Base-by-base conservation (phyloP, 164 flowering plant genomes). In the Vitis cinerea region DNA sequence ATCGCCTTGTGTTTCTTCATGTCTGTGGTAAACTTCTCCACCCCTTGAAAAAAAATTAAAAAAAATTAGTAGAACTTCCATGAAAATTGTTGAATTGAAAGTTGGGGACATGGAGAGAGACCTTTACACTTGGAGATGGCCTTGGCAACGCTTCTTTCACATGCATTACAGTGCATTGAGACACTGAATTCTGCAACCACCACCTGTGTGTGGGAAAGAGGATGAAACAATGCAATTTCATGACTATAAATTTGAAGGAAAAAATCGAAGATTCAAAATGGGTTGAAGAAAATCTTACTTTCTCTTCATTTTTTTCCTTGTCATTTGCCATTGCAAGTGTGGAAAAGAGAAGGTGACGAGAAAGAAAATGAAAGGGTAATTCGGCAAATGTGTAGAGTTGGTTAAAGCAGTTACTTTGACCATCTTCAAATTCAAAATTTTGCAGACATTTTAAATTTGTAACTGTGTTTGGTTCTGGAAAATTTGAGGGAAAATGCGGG, bases 91-190 rank as follows among this genome's bases (percentile, higher is more conserved):
- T 17, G 14, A 47, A 16, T 9, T 31, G 60, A 70, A 49, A 44
- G 44, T 27, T 44, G 52, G 52, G 30, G 55, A 62, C 49, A 59
- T 8, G 27, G 57, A 8, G 29, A 61, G 10, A 12, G 10, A 82
- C 92, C 91, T 84, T 89, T 86, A 73, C 81, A 65, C 71, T 86
- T 85, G 62, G 90, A 81, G 30, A 91, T 81, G 60, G 71, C 75
- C 73, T 78, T 81, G 10, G 84, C 85, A 10, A 89, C 86, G 0
- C 54, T 75, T 79, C 86, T 86, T 79, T 88, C 94, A 54, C 97
- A 91, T 61, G 87, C 93, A 67, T 83, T 79, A 52, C 96, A 90
- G 67, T 91, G 79, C 92, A 91, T 91, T 17, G 87, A 83, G 60
- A 89, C 79, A 55, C 31, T 77, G 49, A 77, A 85, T 61, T 88